These are phyloP conservation scores for Irpex rosettiformis DNA, from an alignment of 1,284 basidiomycete genomes.

Conservation along the genomic window DNA sequence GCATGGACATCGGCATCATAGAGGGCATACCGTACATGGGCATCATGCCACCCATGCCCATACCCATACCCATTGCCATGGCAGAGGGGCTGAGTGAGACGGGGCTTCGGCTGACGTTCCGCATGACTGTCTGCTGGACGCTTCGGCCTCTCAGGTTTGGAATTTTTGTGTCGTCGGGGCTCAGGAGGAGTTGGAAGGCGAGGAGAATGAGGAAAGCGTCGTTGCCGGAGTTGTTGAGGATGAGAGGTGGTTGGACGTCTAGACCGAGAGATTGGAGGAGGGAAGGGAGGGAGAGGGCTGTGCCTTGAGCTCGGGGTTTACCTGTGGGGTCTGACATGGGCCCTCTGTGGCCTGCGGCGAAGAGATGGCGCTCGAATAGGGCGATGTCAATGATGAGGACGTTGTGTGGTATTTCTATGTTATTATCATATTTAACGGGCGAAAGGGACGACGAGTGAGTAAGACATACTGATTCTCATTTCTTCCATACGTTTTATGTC, in stretches of 20 bases:
- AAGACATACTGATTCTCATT: slow-evolving; percentile 67
- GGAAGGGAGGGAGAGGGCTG: slow-evolving; percentile 51
- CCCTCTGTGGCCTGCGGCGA: slow-evolving; percentile 50
- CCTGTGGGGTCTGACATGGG: slow-evolving; percentile 57
- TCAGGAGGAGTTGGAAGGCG: slow-evolving; percentile 60
- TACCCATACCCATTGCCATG: neutral
- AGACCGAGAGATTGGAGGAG: slow-evolving; percentile 51
- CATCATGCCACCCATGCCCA: neutral
- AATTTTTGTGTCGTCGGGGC: slow-evolving; percentile 37
- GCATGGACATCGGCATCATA: slow-evolving; percentile 15
- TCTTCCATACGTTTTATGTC: slow-evolving; percentile 63
- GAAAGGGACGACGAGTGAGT: slow-evolving; percentile 22
- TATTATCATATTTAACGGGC: slow-evolving; percentile 18
- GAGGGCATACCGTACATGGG: slow-evolving; percentile 5
- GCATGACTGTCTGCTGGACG: slow-evolving; percentile 15
- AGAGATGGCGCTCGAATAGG: slow-evolving; percentile 57
- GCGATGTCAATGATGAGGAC: slow-evolving; percentile 68
- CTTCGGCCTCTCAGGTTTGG: slow-evolving; percentile 22
- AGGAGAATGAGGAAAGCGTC: slow-evolving; percentile 65
- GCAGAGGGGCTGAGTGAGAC: neutral
- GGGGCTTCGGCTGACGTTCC: slow-evolving; percentile 18
- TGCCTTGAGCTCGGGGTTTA: slow-evolving; percentile 37
- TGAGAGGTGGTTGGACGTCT: slow-evolving; percentile 31
- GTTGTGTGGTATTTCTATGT: slow-evolving; percentile 68
- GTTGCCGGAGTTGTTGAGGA: slow-evolving; percentile 69